Conservation (phyloP, 768 basidiomycete genomes). For the Rhodotorula toruloides region DNA sequence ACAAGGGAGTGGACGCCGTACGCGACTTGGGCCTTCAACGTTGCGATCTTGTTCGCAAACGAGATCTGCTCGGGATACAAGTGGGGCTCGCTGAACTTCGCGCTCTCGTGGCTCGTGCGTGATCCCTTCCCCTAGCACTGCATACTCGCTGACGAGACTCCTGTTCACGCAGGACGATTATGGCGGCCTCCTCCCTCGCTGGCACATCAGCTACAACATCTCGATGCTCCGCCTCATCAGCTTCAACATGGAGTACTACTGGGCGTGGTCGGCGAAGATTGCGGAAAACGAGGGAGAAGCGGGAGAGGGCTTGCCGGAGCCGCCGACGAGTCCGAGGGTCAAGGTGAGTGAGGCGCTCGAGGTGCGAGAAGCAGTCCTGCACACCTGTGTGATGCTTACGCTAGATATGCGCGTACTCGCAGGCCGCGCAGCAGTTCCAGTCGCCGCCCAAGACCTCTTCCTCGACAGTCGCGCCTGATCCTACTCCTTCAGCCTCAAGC, state of each 20-base stretch:
- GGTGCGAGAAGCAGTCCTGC: not conserved
- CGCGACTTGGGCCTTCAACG: conserved; percentile 72
- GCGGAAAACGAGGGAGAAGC: not conserved
- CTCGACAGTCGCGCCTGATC: conserved; percentile 59
- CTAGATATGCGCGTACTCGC: not conserved
- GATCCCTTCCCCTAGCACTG: not conserved
- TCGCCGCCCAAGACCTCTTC: too few relatives aligned
- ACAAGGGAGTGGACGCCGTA: conserved; percentile 43
- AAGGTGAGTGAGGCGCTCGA: not conserved
- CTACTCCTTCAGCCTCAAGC: conserved; percentile 47
- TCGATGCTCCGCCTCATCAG: conserved; percentile 90
- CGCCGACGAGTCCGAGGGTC: not conserved
- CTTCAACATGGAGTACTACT: conserved; percentile 88
- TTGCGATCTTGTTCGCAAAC: conserved; percentile 66
- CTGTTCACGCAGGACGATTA: conserved; percentile 45
- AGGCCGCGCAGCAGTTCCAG: not conserved
- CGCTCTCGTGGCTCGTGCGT: not conserved
- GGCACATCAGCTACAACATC: conserved; percentile 93
- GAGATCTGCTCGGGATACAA: conserved; percentile 69
- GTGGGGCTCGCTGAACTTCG: conserved; percentile 50
- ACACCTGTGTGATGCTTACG: not conserved
- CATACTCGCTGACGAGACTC: not conserved
- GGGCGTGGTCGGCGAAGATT: conserved; percentile 52
- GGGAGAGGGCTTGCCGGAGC: not conserved
- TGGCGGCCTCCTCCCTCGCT: conserved; percentile 73